These are phyloP conservation scores for Komagataea norvegica DNA, from an alignment of 1,139 yeast species.

Conservation along the genomic window DNA sequence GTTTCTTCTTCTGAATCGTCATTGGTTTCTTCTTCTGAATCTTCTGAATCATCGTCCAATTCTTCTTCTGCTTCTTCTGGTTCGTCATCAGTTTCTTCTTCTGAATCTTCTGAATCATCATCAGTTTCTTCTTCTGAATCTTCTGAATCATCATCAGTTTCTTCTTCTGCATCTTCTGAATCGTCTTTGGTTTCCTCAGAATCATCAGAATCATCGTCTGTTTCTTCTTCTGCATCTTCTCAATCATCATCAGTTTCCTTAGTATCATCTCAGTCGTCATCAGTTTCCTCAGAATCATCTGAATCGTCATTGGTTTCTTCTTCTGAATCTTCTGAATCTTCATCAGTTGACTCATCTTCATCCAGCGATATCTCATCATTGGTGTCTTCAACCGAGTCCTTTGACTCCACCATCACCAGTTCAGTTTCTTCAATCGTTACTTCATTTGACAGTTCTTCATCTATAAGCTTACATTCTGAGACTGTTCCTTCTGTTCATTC, in stretches of 20 bases:
- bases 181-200: not conserved
- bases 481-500: constrained; percentile 1
- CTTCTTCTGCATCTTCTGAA: constrained; percentile 12
- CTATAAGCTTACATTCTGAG: too few species aligned
- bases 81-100: too few species aligned
- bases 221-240: constrained; percentile 15
- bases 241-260: constrained; percentile 4
- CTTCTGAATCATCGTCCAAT: not conserved
- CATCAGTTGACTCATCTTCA: not conserved
- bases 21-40: not conserved
- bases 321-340: constrained; percentile 1
- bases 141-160: constrained; percentile 12
- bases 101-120: not conserved
- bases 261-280: not conserved
- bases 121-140: constrained; percentile 6
- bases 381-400: too few species aligned
- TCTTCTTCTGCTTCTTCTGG: not conserved
- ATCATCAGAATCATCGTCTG: constrained; percentile 10
- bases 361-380: not conserved
- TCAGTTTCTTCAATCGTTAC: not conserved
- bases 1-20: constrained; percentile 1
- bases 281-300: not conserved
- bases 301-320: too few species aligned
- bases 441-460: constrained; percentile 1
- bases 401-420: too few species aligned